Evolutionary conservation across 1,139 yeast species (phyloP), one percentile per base, ranked within the genome.

Genomic region (Schizosaccharomyces versatilis): DNA sequence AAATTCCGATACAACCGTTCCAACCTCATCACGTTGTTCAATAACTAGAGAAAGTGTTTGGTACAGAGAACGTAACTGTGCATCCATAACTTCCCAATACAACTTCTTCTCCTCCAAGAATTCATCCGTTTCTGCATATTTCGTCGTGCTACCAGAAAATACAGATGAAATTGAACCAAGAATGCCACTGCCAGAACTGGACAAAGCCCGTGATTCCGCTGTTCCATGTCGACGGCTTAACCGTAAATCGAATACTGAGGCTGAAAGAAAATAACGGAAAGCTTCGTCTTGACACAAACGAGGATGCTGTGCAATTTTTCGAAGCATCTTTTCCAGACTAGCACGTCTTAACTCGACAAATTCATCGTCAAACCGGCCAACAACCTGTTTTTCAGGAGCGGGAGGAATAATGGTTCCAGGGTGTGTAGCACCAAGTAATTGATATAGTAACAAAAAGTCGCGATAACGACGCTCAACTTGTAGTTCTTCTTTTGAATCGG

Each of bases 351-450:
- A 79, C 65, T 88, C 97, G 55, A 90, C 80, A 63, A 90, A 86
- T 62, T 80, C 86, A 61, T 84, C 88, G 63, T 85, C 84, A 56
- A 70, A 70, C 24, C 64, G 56, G 2, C 63, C 96, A 57, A 88
- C 81, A 0, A 85, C 84, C 67, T 90, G 97, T 64, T 93, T 93
- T 42, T 85, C 84, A 1, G 99, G 98, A 9, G 98, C 97, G 0
- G 98, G 95, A 0, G 98, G 98, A 36, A 93, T 80, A 47, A 93
- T 81, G 57, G 76, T 73, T 0, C 98, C 98, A 38, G 95, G 94
- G 64, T 90, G 86, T 62, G 81, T 84, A 60, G 77, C 77, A 63
- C 84, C 85, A 40, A 90, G 71, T 62, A 90, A 95, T 61, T 85
- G 85, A 67, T 85, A 88, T 36, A 90, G 73, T 97, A 97, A 71